Evolutionary conservation across 2,329 filamentous ascomycete genomes (phyloP).

Genomic region (Aotearoamyces nothofagi): DNA sequence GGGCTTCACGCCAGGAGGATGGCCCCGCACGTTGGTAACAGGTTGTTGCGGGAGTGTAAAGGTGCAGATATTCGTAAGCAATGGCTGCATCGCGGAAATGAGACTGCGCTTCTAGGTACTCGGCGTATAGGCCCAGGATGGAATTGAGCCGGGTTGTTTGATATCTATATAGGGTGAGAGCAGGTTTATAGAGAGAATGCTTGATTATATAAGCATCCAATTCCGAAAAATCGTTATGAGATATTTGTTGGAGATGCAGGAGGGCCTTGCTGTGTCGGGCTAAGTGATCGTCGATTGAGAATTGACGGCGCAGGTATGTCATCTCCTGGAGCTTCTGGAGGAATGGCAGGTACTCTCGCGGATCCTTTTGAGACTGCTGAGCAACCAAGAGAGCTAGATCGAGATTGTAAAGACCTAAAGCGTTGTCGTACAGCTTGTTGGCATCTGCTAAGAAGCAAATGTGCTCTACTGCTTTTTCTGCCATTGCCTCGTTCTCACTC

Average conservation of each 20-base stretch:
- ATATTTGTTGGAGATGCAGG: constrained; percentile 53
- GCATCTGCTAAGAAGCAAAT: constrained; percentile 96
- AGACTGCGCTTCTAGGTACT: constrained; percentile 59
- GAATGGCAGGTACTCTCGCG: constrained; percentile 88
- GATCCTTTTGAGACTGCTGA: constrained; percentile 91
- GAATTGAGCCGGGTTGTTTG: constrained; percentile 48
- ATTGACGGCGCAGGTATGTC: constrained; percentile 53
- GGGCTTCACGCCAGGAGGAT: constrained; percentile 74
- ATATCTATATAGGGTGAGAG: constrained; percentile 74
- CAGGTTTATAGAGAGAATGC: constrained; percentile 63
- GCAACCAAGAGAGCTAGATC: constrained; percentile 82
- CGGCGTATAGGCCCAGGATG: constrained; percentile 67
- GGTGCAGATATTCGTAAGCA: constrained; percentile 72
- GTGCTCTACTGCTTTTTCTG: constrained; percentile 84
- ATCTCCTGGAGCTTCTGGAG: constrained; percentile 74
- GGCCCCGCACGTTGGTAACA: constrained; percentile 72
- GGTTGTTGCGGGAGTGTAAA: constrained; percentile 60
- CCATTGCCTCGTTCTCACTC: constrained; percentile 50
- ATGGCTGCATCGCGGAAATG: constrained; percentile 76
- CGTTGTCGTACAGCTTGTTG: constrained; percentile 79
- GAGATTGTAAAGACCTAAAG: constrained; percentile 81
- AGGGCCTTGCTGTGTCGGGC: constrained; percentile 65
- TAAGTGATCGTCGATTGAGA: constrained; percentile 81
- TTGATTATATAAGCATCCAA: constrained; percentile 64
- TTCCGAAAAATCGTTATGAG: constrained; percentile 53